Percentiles rank a stretch among this genome's conserved stretches.
Conservation (phyloP, 768 basidiomycete species). For the Leucosporidium creatinivorum region DNA sequence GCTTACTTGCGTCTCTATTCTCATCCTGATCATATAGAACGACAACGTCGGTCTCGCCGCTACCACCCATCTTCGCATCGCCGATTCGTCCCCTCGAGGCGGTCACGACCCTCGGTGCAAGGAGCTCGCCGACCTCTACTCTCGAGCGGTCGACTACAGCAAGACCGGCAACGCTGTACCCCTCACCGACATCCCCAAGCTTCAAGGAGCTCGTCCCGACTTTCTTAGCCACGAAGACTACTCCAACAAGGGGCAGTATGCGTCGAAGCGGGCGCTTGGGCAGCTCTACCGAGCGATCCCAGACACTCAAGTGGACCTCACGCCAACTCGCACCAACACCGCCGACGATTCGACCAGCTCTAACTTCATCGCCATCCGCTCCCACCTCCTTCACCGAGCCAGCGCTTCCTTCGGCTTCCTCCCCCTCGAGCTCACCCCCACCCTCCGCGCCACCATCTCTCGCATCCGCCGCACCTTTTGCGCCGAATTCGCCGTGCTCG, state of each 20-base stretch:
- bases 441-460: background rate
- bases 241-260: slow-evolving; percentile 46
- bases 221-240: slow-evolving; percentile 42
- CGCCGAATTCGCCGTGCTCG: slow-evolving; percentile 1
- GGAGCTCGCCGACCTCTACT: slow-evolving; percentile 17
- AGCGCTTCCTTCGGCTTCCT: background rate
- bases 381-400: background rate
- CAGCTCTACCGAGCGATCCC: slow-evolving; percentile 58
- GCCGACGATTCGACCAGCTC: background rate
- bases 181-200: background rate
- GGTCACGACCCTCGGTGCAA: background rate
- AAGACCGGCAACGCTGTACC: slow-evolving; percentile 16
- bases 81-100: background rate
- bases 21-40: background rate
- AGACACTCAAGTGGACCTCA: background rate
- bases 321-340: background rate
- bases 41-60: slow-evolving; percentile 15
- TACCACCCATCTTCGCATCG: slow-evolving; percentile 5
- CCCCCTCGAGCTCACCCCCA: background rate
- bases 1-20: too few species aligned
- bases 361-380: background rate
- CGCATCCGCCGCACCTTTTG: slow-evolving; percentile 2
- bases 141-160: slow-evolving; percentile 3
- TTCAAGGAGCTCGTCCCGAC: slow-evolving; percentile 8
- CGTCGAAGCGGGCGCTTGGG: slow-evolving; percentile 63